These are phyloP conservation scores for Polytrichum formosum DNA, from an alignment of 225 moss, liverwort and hornwort species.

Conservation along the genomic window DNA sequence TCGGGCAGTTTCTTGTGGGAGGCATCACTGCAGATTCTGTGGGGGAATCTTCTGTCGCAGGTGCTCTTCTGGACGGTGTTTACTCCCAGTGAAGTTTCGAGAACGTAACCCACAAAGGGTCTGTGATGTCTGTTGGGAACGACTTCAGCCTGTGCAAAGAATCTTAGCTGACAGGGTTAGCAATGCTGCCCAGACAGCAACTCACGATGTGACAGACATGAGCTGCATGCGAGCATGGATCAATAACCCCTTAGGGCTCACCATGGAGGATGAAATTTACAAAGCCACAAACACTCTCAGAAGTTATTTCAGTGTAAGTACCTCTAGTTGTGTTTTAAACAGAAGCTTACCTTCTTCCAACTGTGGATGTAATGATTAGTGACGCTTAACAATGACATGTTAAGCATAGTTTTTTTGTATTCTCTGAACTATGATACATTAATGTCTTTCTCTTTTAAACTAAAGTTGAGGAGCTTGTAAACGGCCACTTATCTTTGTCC, in stretches of 20 bases:
- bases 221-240: slow-evolving; percentile 70
- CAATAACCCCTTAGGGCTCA: slow-evolving; percentile 56
- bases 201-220: slow-evolving; percentile 60
- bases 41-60: slow-evolving; percentile 61
- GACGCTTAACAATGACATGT: too few species aligned
- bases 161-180: slow-evolving; percentile 62
- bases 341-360: too few species aligned
- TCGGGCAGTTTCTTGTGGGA: slow-evolving; percentile 54
- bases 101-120: slow-evolving; percentile 60
- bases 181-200: slow-evolving; percentile 58
- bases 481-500: too few species aligned
- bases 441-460: too few species aligned
- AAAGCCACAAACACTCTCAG: slow-evolving; percentile 63
- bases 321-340: neutral
- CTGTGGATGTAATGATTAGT: too few species aligned
- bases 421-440: too few species aligned
- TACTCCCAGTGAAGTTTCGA: slow-evolving; percentile 60
- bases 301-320: slow-evolving; percentile 45
- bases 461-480: too few species aligned
- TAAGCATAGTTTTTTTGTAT: too few species aligned
- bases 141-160: slow-evolving; percentile 61
- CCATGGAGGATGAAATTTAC: slow-evolving; percentile 65
- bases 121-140: slow-evolving; percentile 59
- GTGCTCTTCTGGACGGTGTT: slow-evolving; percentile 52
- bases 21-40: slow-evolving; percentile 70